Evolutionary conservation across 208 protist genomes (phyloP).

Genomic region (Blastocrithidia nonstop): DNA sequence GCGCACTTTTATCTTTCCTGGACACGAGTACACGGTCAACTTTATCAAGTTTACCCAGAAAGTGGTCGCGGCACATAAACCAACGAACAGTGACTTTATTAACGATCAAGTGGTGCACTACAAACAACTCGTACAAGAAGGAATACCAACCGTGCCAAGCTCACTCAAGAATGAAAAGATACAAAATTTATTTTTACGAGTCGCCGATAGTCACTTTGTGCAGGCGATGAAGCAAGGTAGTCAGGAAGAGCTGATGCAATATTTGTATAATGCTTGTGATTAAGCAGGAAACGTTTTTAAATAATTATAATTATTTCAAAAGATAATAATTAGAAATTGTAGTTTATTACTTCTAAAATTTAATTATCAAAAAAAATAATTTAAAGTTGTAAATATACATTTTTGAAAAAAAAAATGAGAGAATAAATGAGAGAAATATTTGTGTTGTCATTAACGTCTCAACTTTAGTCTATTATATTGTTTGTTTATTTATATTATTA

Average conservation of each 20-base stretch:
- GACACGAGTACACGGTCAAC: slow-evolving; percentile 82
- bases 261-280: slow-evolving; percentile 71
- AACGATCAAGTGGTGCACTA: slow-evolving; percentile 24
- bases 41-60: slow-evolving; percentile 53
- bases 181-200: slow-evolving; percentile 80
- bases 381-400: no score
- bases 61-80: slow-evolving; percentile 11
- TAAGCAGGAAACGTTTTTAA: slow-evolving; percentile 8
- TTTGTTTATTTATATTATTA: no score
- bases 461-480: no score
- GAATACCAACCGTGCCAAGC: slow-evolving; percentile 53
- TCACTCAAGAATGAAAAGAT: slow-evolving; percentile 66
- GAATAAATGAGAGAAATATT: no score
- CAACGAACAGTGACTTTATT: no score
- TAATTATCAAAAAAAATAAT: no score
- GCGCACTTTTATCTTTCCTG: slow-evolving; percentile 61
- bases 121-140: slow-evolving; percentile 15
- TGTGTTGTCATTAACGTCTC: no score
- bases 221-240: slow-evolving; percentile 18
- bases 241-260: slow-evolving; percentile 35
- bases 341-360: no score
- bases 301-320: neutral
- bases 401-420: no score
- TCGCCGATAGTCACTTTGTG: slow-evolving; percentile 32
- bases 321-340: no score